phyloP scores from a whole-genome alignment of 2,329 filamentous ascomycete species.

The Fusarium sp. region DNA sequence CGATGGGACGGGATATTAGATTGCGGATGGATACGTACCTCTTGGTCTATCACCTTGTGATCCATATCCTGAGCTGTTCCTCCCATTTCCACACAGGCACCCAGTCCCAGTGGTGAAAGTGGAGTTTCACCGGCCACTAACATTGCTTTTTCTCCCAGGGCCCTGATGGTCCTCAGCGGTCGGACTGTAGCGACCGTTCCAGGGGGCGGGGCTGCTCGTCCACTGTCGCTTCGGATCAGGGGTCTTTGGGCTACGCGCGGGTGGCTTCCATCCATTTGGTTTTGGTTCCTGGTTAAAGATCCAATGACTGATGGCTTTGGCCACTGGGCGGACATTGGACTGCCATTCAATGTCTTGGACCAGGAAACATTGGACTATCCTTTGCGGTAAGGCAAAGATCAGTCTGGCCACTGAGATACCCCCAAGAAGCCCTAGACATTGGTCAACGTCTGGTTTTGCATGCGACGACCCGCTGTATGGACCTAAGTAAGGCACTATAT shows the following conservation, averaged over 20 bases:
- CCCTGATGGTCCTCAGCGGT: conserved; percentile 28
- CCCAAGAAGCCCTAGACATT: background rate
- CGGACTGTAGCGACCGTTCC: conserved; percentile 35
- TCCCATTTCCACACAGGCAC: conserved; percentile 27
- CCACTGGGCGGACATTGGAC: conserved; percentile 12
- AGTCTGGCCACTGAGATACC: background rate
- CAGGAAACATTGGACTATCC: background rate
- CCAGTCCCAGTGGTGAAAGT: conserved; percentile 7
- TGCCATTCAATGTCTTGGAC: conserved; percentile 16
- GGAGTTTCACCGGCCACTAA: conserved; percentile 27
- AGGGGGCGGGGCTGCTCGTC: conserved; percentile 11
- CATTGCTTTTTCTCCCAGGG: conserved; percentile 12
- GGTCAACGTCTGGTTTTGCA: conserved; percentile 9
- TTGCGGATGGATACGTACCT: conserved; percentile 39
- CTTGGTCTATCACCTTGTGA: conserved; percentile 23
- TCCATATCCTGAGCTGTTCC: conserved; percentile 29
- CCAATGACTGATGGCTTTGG: conserved; percentile 8
- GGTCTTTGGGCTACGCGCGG: conserved; percentile 29
- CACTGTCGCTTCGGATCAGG: conserved; percentile 24
- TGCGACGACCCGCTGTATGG: conserved; percentile 25
- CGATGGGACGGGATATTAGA: conserved; percentile 37
- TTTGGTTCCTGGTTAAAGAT: conserved; percentile 21
- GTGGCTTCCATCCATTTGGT: conserved; percentile 9
- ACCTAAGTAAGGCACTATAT: conserved; percentile 30
- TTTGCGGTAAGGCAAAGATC: background rate